A percentile compares a stretch with the other conserved stretches of the same genome.
Conservation (phyloP, 164 flowering plant species). For the Liriodendron chinense region DNA sequence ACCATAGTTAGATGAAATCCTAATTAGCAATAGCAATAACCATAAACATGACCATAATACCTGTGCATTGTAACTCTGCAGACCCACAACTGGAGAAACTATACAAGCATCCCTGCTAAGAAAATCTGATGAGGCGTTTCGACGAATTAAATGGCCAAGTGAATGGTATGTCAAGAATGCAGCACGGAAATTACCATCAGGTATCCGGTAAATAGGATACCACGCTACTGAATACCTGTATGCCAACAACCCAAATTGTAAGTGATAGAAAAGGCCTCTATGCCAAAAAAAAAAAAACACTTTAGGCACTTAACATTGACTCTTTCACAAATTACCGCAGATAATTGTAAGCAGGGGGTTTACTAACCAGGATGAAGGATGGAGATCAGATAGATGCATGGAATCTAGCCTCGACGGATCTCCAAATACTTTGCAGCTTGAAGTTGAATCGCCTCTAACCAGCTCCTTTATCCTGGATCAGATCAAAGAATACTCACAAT, state of each 20-base stretch:
- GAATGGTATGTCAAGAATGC: slow-evolving; percentile 85
- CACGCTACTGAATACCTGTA: slow-evolving; percentile 86
- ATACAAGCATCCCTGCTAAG: slow-evolving; percentile 21
- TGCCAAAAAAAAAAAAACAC: not conserved
- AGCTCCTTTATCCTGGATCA: slow-evolving; percentile 60
- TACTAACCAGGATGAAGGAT: slow-evolving; percentile 74
- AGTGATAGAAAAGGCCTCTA: not conserved
- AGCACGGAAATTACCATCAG: slow-evolving; percentile 61
- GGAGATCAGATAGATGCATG: slow-evolving; percentile 48
- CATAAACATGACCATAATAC: slow-evolving; percentile 26
- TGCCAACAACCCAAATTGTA: not conserved
- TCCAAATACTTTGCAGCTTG: slow-evolving; percentile 38
- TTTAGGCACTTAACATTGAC: not conserved
- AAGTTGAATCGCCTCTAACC: slow-evolving; percentile 29
- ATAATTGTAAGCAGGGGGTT: not conserved
- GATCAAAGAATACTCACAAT: not conserved
- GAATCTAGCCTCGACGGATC: slow-evolving; percentile 47
- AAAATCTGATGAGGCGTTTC: slow-evolving; percentile 25
- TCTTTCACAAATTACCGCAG: slow-evolving; percentile 1
- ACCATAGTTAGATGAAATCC: not conserved
- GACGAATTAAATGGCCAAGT: slow-evolving; percentile 50
- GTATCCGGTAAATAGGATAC: slow-evolving; percentile 89
- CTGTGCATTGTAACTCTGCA: slow-evolving; percentile 75
- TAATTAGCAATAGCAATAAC: not conserved
- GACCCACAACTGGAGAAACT: slow-evolving; percentile 68